phyloP scores from a whole-genome alignment of 2,329 filamentous ascomycete species.

The Curvularia spicifera region DNA sequence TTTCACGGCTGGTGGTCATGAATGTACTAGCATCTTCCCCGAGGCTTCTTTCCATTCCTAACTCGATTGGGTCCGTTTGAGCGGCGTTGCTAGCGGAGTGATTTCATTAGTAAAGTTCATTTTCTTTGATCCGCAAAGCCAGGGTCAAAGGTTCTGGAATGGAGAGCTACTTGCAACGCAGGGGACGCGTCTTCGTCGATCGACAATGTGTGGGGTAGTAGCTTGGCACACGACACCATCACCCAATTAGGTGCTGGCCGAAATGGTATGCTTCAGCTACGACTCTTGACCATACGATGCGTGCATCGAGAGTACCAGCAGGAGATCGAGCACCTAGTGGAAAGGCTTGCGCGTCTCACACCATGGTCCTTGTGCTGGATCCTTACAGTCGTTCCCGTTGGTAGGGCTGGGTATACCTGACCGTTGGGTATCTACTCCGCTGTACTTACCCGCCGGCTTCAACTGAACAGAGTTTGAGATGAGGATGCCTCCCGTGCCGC shows the following conservation, averaged over 20 bases:
- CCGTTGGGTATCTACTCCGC: background rate
- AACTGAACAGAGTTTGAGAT: background rate
- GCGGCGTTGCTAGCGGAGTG: background rate
- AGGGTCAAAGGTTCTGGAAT: background rate
- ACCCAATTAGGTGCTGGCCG: conserved; percentile 23
- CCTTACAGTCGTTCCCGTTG: background rate
- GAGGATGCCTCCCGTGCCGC: background rate
- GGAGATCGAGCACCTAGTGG: conserved; percentile 23
- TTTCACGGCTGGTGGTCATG: background rate
- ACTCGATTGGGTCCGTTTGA: background rate
- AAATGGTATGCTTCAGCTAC: conserved; percentile 15
- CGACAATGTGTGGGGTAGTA: conserved; percentile 40
- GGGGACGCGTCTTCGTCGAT: conserved; percentile 13
- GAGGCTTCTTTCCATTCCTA: background rate
- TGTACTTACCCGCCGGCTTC: background rate
- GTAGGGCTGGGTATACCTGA: background rate
- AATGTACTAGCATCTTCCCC: background rate
- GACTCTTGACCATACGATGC: conserved; percentile 27
- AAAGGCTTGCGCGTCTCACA: conserved; percentile 28
- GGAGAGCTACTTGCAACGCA: background rate
- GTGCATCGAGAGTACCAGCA: conserved; percentile 28
- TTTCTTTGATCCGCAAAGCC: background rate
- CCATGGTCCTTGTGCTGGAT: background rate
- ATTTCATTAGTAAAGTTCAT: background rate
- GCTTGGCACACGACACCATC: conserved; percentile 43